These are phyloP conservation scores for Aphanomyces astaci DNA, from an alignment of 352 stramenopile species.

Conservation along the genomic window DNA sequence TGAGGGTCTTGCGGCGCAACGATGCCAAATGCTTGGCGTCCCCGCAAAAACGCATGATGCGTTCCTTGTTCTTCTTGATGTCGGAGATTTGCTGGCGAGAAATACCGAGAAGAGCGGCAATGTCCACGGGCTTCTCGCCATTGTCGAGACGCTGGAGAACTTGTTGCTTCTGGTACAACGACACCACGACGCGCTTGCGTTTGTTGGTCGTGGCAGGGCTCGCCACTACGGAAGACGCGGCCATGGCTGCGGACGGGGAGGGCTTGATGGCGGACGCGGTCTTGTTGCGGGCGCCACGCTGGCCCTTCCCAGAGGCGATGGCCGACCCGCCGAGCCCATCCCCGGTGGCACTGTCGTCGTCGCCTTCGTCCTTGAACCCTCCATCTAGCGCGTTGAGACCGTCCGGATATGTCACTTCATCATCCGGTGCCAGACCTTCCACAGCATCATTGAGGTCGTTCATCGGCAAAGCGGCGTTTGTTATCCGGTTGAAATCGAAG, in stretches of 20 bases:
- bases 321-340: background rate
- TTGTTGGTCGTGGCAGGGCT: slow-evolving; percentile 29
- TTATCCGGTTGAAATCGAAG: slow-evolving; percentile 24
- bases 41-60: slow-evolving; percentile 66
- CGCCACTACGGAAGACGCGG: background rate
- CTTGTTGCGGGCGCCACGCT: slow-evolving; percentile 4
- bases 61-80: slow-evolving; percentile 80
- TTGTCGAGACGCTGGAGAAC: slow-evolving; percentile 60
- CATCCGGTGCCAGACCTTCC: slow-evolving; percentile 24
- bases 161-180: slow-evolving; percentile 78
- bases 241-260: background rate
- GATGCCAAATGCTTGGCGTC: slow-evolving; percentile 67
- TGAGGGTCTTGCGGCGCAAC: slow-evolving; percentile 67
- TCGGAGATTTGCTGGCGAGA: slow-evolving; percentile 75
- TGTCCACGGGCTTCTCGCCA: slow-evolving; percentile 53
- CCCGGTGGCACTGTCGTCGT: background rate
- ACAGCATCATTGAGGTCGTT: slow-evolving; percentile 24
- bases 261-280: background rate
- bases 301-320: slow-evolving; percentile 2
- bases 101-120: slow-evolving; percentile 59
- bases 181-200: slow-evolving; percentile 76
- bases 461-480: slow-evolving; percentile 3
- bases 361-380: slow-evolving; percentile 23
- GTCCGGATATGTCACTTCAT: slow-evolving; percentile 24
- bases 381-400: slow-evolving; percentile 20